Evolutionary conservation across 306 rosid species (phyloP).

Genomic region (Acacia crassicarpa): DNA sequence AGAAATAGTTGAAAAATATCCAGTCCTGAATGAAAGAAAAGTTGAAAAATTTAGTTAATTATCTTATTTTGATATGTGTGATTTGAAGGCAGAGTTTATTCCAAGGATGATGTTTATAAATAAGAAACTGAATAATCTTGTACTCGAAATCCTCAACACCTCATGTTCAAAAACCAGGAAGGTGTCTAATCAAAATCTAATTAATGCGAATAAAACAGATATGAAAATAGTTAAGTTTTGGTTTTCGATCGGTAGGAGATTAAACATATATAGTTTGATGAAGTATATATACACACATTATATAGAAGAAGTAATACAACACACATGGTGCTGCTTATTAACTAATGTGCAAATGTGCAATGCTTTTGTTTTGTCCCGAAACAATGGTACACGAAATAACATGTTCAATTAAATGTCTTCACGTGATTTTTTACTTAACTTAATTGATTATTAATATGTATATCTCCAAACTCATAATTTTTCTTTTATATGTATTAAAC

Average conservation of each 20-base stretch:
- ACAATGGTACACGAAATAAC: conserved; percentile 16
- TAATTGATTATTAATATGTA: not conserved
- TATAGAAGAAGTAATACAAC: not conserved
- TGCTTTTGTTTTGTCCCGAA: conserved; percentile 20
- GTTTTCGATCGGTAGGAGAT: not conserved
- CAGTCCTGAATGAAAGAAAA: no score
- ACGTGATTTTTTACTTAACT: conserved; percentile 27
- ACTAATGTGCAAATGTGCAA: conserved; percentile 16
- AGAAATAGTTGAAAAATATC: no score
- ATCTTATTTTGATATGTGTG: no score
- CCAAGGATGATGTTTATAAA: not conserved
- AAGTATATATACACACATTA: not conserved
- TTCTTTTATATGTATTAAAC: not conserved
- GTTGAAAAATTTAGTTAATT: no score
- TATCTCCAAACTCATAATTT: not conserved
- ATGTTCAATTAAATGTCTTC: conserved; percentile 31
- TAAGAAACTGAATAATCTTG: conserved; percentile 6
- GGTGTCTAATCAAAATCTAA: not conserved
- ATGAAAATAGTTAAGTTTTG: not conserved
- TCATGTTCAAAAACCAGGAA: not conserved
- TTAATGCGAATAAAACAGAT: not conserved
- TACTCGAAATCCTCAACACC: conserved; percentile 20
- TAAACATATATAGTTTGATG: not conserved
- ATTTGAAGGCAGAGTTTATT: not conserved
- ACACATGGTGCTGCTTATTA: conserved; percentile 27